Base-by-base conservation (phyloP, 257 asterid species). In the Ehretia macrophylla region DNA sequence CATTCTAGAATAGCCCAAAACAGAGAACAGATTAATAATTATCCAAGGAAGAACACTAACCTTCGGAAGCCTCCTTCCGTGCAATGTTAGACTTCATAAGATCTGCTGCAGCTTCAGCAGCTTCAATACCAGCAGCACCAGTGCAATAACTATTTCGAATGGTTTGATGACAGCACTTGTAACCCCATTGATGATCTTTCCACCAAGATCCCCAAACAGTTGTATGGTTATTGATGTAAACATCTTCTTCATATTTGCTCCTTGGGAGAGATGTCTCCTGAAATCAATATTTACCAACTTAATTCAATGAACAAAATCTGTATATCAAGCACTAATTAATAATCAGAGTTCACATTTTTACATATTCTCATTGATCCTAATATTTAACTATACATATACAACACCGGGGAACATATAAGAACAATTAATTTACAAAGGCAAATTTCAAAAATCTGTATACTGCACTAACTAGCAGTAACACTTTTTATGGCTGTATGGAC, bases 141-240 rank as follows among this genome's bases (percentile, higher is more conserved):
- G 94, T 88, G 58, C 98, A 91, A 21, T 85, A 91, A 70, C 96
- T 88, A 83, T 91, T 91, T 46, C 92, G 70, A 56, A 84, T 83
- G 0, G 87, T 85, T 73, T 85, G 90, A 53, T 81, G 88, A 85
- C 98, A 91, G 70, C 98, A 91, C 65, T 82, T 83, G 72, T 85
- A 91, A 39, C 96, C 98, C 98, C 96, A 91, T 51, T 88, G 96
- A 56, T 84, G 87, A 73, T 88, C 92, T 72, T 63, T 88, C 98
- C 96, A 91, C 98, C 96, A 91, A 6, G 96, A 88, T 40, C 98
- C 98, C 96, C 98, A 88, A 27, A 91, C 95, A 42, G 72, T 78
- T 0, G 88, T 79, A 73, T 88, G 98, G 73, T 88, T 88, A 63
- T 91, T 91, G 32, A 60, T 75, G 52, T 62, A 80, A 37, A 79